Percentiles rank a stretch among this genome's conserved stretches.
These are phyloP conservation scores for Pseudocercospora macadamiae DNA, from an alignment of 2,329 filamentous ascomycete species.

Conservation along the genomic window DNA sequence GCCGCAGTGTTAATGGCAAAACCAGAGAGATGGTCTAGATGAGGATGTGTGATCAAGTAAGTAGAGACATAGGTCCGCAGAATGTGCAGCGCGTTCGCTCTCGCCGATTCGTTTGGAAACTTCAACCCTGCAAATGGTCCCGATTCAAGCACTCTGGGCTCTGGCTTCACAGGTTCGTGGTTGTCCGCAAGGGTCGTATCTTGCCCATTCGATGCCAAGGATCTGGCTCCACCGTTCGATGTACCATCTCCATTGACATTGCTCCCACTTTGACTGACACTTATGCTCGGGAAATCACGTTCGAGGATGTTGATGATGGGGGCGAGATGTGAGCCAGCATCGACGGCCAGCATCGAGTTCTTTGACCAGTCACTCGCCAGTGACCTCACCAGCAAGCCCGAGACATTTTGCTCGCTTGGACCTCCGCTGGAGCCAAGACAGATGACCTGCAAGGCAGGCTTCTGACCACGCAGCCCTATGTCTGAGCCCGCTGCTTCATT, in stretches of 20 bases:
- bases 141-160: conserved; percentile 56
- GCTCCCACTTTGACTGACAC: conserved; percentile 19
- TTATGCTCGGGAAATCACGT: conserved; percentile 51
- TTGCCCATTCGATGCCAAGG: conserved; percentile 20
- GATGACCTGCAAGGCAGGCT: conserved; percentile 50
- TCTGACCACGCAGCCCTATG: conserved; percentile 42
- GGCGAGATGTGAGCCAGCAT: conserved; percentile 87
- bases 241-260: conserved; percentile 22
- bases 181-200: conserved; percentile 18
- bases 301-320: conserved; percentile 81
- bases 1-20: conserved; percentile 93
- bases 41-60: conserved; percentile 94
- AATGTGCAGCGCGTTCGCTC: conserved; percentile 80
- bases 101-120: conserved; percentile 66
- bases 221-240: conserved; percentile 15
- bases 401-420: conserved; percentile 85
- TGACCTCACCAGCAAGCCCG: conserved; percentile 85
- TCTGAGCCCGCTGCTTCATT: conserved; percentile 38
- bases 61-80: conserved; percentile 79
- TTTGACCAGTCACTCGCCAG: conserved; percentile 76
- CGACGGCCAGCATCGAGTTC: conserved; percentile 85
- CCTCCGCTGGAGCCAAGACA: conserved; percentile 79
- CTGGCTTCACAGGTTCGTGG: conserved; percentile 22
- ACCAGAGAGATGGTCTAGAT: conserved; percentile 89
- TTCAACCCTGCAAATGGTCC: conserved; percentile 82